A percentile compares a stretch with the other conserved stretches of the same genome.
These are phyloP conservation scores for Candida piceae DNA, from an alignment of 805 yeast species.

Conservation along the genomic window DNA sequence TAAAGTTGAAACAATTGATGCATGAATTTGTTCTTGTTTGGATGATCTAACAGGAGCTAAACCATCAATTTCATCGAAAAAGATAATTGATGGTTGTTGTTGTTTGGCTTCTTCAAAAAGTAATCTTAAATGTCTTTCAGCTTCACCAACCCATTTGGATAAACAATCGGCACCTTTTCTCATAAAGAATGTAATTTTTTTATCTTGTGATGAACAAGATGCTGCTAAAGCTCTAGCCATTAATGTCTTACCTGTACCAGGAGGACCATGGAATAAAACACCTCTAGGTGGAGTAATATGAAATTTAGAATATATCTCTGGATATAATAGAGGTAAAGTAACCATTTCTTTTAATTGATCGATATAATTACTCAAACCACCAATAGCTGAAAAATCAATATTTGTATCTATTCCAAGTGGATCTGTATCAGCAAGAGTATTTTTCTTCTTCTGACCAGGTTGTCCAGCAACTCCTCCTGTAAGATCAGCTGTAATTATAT, in stretches of 20 bases:
- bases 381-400: constrained; percentile 66
- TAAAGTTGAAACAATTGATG: constrained; percentile 91
- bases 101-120: constrained; percentile 94
- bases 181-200: constrained; percentile 94
- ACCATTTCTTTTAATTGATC: constrained; percentile 96
- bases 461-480: constrained; percentile 8
- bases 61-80: constrained; percentile 97
- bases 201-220: constrained; percentile 77
- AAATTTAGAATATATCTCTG: constrained; percentile 87
- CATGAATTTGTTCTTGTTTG: constrained; percentile 97
- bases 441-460: constrained; percentile 39
- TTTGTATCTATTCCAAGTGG: constrained; percentile 78
- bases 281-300: constrained; percentile 96
- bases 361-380: constrained; percentile 88
- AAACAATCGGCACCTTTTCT: constrained; percentile 96
- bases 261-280: constrained; percentile 96
- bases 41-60: constrained; percentile 96
- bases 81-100: constrained; percentile 92
- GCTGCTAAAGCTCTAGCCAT: constrained; percentile 98
- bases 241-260: constrained; percentile 97
- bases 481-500: constrained; percentile 17
- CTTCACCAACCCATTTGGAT: constrained; percentile 99
- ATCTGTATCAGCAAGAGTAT: constrained; percentile 77
- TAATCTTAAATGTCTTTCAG: constrained; percentile 87
- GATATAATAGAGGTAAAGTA: constrained; percentile 84